A percentile compares a stretch with the other conserved stretches of the same genome.
Conservation (phyloP, 257 asterid genomes). For the Henckelia pumila region DNA sequence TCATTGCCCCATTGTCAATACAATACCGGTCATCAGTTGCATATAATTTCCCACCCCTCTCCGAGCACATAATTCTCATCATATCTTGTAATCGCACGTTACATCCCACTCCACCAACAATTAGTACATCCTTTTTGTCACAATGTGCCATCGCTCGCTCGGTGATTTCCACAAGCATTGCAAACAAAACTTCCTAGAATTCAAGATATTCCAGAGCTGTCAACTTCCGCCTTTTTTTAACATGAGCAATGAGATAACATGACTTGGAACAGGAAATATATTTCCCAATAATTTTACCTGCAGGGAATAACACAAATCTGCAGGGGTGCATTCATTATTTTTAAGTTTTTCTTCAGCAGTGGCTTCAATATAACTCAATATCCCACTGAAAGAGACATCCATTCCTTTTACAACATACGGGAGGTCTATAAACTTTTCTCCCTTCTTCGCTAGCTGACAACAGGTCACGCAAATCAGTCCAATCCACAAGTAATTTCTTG, state of each 20-base stretch:
- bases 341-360: conserved; percentile 87
- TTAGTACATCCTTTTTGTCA: conserved; percentile 82
- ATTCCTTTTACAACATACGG: conserved; percentile 97
- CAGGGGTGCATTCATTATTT: conserved; percentile 56
- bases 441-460: conserved; percentile 91
- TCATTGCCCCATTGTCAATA: conserved; percentile 95
- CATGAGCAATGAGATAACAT: background rate
- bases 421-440: conserved; percentile 79
- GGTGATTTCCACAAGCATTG: conserved; percentile 97
- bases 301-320: conserved; percentile 55
- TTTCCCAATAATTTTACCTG: conserved; percentile 38
- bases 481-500: background rate
- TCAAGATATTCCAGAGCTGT: background rate
- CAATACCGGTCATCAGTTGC: conserved; percentile 96
- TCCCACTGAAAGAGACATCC: conserved; percentile 98
- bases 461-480: conserved; percentile 14
- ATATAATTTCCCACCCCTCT: conserved; percentile 78
- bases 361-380: conserved; percentile 84
- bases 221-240: background rate
- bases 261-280: background rate
- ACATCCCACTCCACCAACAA: conserved; percentile 99
- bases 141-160: conserved; percentile 98
- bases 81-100: conserved; percentile 84
- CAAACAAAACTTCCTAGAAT: conserved; percentile 77
- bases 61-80: conserved; percentile 92